Conservation (phyloP, 768 basidiomycete species). For the Russula griseocarnosa region DNA sequence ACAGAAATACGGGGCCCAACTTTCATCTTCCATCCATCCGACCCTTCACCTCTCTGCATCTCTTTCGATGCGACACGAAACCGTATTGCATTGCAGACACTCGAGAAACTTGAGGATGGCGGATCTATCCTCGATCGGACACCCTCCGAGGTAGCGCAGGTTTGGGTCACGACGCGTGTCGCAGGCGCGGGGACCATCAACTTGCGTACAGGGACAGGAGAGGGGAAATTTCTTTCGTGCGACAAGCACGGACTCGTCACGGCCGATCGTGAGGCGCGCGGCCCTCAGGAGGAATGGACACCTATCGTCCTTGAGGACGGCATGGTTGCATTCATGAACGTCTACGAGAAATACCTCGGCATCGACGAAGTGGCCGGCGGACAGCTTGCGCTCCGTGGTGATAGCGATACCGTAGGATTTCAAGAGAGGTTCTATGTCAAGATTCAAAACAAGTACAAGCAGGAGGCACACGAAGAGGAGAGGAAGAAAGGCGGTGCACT, state of each 20-base stretch:
- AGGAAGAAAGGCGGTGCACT: slow-evolving; percentile 43
- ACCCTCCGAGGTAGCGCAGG: slow-evolving; percentile 80
- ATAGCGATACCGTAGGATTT: slow-evolving; percentile 83
- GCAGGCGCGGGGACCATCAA: slow-evolving; percentile 83
- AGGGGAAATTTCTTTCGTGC: slow-evolving; percentile 87
- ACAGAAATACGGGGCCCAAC: slow-evolving; percentile 83
- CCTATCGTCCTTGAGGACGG: slow-evolving; percentile 77
- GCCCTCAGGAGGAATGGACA: slow-evolving; percentile 93
- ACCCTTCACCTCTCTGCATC: slow-evolving; percentile 69
- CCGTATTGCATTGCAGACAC: slow-evolving; percentile 58
- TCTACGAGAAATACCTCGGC: slow-evolving; percentile 83
- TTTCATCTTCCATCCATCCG: slow-evolving; percentile 78
- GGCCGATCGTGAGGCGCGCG: slow-evolving; percentile 83
- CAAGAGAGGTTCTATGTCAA: slow-evolving; percentile 84
- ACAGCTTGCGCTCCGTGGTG: slow-evolving; percentile 68
- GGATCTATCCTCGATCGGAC: slow-evolving; percentile 55
- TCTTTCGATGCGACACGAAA: slow-evolving; percentile 76
- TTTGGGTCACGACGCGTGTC: slow-evolving; percentile 87
- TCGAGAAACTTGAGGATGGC: slow-evolving; percentile 59
- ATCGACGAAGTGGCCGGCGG: slow-evolving; percentile 88
- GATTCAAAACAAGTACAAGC: slow-evolving; percentile 85
- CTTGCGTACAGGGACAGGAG: slow-evolving; percentile 79
- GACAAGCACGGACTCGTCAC: slow-evolving; percentile 82
- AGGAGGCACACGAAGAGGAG: slow-evolving; percentile 65
- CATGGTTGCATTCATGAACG: slow-evolving; percentile 83